These are phyloP conservation scores for Aspergillus mulundensis DNA, from an alignment of 495 filamentous ascomycete species.

Conservation along the genomic window DNA sequence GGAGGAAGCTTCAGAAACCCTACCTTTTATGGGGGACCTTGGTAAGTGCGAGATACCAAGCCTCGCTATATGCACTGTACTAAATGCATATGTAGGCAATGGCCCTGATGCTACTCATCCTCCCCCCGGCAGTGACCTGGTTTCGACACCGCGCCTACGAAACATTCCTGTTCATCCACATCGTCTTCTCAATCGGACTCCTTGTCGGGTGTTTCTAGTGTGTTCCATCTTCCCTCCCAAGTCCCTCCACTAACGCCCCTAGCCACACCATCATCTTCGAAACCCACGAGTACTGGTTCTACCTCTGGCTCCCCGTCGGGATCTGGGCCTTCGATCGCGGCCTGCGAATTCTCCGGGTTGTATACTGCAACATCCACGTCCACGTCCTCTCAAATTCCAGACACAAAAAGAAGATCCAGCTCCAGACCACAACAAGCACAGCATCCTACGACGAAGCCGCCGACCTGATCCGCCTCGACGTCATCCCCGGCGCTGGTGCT, in stretches of 20 bases:
- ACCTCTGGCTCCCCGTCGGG: slow-evolving; percentile 47
- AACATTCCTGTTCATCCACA: slow-evolving; percentile 50
- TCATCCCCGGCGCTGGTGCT: slow-evolving; percentile 28
- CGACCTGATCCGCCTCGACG: slow-evolving; percentile 48
- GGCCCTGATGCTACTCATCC: slow-evolving; percentile 42
- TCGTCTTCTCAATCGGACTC: slow-evolving; percentile 46
- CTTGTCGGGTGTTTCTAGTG: slow-evolving; percentile 53
- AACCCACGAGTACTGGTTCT: slow-evolving; percentile 45
- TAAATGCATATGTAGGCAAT: slow-evolving; percentile 38
- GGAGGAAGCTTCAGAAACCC: slow-evolving; percentile 28
- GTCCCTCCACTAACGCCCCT: background rate
- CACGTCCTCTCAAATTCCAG: slow-evolving; percentile 24
- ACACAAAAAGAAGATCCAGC: slow-evolving; percentile 12
- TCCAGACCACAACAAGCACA: slow-evolving; percentile 27
- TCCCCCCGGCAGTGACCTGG: slow-evolving; percentile 43
- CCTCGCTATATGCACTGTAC: too few species aligned
- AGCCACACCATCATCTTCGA: slow-evolving; percentile 51
- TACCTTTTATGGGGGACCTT: slow-evolving; percentile 39
- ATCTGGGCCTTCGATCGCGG: slow-evolving; percentile 52
- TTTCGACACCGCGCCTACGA: slow-evolving; percentile 50
- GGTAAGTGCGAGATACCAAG: too few species aligned
- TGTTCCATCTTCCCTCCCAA: background rate
- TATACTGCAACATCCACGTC: slow-evolving; percentile 45
- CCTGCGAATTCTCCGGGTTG: slow-evolving; percentile 42
- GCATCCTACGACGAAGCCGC: slow-evolving; percentile 45